Evolutionary conservation across 768 basidiomycete genomes (phyloP), one percentile per base, ranked within the genome.

Genomic region (Pulveroboletus sp.): DNA sequence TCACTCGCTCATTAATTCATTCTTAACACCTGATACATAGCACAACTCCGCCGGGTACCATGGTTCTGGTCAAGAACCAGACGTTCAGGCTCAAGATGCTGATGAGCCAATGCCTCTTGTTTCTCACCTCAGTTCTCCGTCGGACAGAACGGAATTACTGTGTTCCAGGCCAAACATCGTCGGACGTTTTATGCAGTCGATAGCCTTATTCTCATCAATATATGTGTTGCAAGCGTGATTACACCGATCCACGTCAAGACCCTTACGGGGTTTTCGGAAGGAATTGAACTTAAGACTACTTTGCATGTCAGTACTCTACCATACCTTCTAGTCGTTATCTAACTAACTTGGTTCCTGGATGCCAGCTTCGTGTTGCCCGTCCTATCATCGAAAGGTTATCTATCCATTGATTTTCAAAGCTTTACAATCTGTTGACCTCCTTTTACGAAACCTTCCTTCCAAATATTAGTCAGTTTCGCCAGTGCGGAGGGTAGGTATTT

Each of bases 181-280:
- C 40, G 82, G 80, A 17, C 80, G 84, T 14, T 98, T 94, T 68
- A 90, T 94, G 80, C 81, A 82, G 40, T 74, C 95, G 29, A 82
- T 93, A 59, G 85, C 1, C 97, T 97, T 1, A 92, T 97, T 47
- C 78, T 99, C 47, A 85, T 98, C 50, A 95, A 98, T 59, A 94
- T 99, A n/a, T 98, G 97, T 69, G 89, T 94, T n/a, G 95, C 97
- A 24, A 97, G 92, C 65, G 94, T 98, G 23, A 84, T 86, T 41
- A 81, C 85, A 0, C 83, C 90, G 3, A 84, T 98, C 11, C 79
- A 97, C 50, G 81, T 88, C 36, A 94, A 95, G 72, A 91, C 93
- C 0, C 73, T 98, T 53, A 88, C 85, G 48, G 88, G 90, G 52
- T 98, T 94, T 67, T 74, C 91, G 39, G 86, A 91, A 47, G 78